Percentiles rank a stretch among this genome's conserved stretches.
Conservation (phyloP, 768 basidiomycete species). For the button mushroom (Agaricus bisporus) region DNA sequence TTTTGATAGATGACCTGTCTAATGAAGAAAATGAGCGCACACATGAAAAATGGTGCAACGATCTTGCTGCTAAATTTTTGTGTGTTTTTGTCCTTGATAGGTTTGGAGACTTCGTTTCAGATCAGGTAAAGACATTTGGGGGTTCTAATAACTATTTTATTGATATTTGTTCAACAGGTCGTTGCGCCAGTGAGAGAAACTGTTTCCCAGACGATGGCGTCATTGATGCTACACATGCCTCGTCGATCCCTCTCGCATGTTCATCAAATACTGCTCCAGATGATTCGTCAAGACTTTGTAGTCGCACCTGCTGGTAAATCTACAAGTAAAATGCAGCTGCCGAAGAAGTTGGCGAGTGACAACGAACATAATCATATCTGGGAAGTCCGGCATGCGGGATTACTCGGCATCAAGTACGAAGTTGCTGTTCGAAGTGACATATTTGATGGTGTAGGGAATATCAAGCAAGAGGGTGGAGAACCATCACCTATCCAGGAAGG, state of each 20-base stretch:
- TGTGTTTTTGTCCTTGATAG: constrained; percentile 91
- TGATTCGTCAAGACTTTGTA: constrained; percentile 87
- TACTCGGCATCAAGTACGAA: constrained; percentile 96
- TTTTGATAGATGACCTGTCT: constrained; percentile 40
- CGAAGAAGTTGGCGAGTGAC: constrained; percentile 15
- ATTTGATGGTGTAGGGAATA: constrained; percentile 38
- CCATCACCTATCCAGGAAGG: constrained; percentile 33
- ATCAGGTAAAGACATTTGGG: constrained; percentile 44
- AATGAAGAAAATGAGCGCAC: constrained; percentile 52
- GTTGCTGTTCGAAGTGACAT: constrained; percentile 90
- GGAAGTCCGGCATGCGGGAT: constrained; percentile 97
- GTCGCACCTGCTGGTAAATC: constrained; percentile 29
- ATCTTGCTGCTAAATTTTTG: constrained; percentile 77
- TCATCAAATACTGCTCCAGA: constrained; percentile 78
- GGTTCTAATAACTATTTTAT: not conserved
- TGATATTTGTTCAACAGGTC: constrained; percentile 34
- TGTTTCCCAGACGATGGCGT: constrained; percentile 89
- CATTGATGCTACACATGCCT: constrained; percentile 85
- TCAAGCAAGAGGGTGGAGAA: constrained; percentile 30
- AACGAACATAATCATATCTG: constrained; percentile 66
- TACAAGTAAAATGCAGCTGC: constrained; percentile 6
- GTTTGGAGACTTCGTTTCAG: constrained; percentile 97
- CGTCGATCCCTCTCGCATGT: constrained; percentile 73
- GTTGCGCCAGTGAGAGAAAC: constrained; percentile 96
- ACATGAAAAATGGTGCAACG: constrained; percentile 88